Conservation (phyloP, 2,329 filamentous ascomycete genomes). For the Apiospora arundinis region DNA sequence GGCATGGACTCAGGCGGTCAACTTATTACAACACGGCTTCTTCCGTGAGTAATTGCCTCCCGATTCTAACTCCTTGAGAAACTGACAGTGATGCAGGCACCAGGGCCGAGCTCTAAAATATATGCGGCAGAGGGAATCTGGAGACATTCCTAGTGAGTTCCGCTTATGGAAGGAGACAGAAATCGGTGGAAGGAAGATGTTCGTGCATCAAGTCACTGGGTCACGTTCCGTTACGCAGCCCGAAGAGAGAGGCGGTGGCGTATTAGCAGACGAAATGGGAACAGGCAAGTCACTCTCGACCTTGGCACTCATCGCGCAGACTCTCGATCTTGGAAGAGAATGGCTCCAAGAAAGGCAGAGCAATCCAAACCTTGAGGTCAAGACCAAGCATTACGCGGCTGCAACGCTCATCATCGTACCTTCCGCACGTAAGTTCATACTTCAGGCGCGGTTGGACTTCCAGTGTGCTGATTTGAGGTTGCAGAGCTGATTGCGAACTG, state of each 20-base stretch:
- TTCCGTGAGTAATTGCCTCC: too few relatives aligned
- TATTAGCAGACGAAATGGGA: not conserved
- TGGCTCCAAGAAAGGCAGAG: too few relatives aligned
- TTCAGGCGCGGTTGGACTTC: too few relatives aligned
- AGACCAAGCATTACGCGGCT: not conserved
- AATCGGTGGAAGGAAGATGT: not conserved
- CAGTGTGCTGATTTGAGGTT: too few relatives aligned
- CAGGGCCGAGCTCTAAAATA: slow-evolving; percentile 1
- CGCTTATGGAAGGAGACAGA: not conserved
- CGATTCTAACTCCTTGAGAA: too few relatives aligned
- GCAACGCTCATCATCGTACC: not conserved
- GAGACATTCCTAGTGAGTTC: not conserved
- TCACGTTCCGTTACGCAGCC: not conserved
- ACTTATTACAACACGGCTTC: too few relatives aligned
- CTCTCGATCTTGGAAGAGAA: not conserved
- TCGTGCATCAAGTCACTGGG: not conserved
- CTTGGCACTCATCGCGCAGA: not conserved
- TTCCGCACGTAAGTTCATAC: slow-evolving; percentile 19
- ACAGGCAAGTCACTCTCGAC: not conserved
- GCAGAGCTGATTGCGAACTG: too few relatives aligned
- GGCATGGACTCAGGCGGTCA: too few relatives aligned
- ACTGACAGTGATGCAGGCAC: not conserved
- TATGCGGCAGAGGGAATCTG: slow-evolving; percentile 9
- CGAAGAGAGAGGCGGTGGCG: not conserved
- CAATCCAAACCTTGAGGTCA: too few relatives aligned